Base-by-base conservation (phyloP, 257 asterid species). In the Gynochthodes officinalis region DNA sequence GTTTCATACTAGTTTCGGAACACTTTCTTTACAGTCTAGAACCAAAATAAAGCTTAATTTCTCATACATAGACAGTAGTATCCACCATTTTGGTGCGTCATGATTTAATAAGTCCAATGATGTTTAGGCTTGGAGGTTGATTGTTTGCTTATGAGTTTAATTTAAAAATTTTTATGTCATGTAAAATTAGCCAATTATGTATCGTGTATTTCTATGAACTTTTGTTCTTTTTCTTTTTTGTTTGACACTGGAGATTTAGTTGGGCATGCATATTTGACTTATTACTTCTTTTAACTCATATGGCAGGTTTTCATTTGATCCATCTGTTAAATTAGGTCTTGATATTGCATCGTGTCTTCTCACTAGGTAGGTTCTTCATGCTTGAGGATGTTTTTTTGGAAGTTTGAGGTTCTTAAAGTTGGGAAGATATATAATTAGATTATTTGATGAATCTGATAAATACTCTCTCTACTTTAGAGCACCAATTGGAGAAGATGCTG, bases 271-370 rank as follows among this genome's bases (percentile, higher is more conserved):
- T 59, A 61, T 69, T 52, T 77, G 80, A 74, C 46, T 28, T 52
- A 11, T n/a, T 58, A 77, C 55, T 66, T 48, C 32, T 72, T 61
- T 76, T 67, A 64, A 60, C 32, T 35, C 13, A 69, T n/a, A 73
- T 84, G 78, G 55, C 83, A 94, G 98, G 87, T 91, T 94, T 87
- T 87, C 96, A 27, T 91, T 91, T 85, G 97, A 94, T 76, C 95
- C 98, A 52, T 77, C 82, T 73, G 67, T 43, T 48, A 94, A 88
- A 88, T 84, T 89, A 42, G 98, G 98, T 65, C 97, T 94, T 79
- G 86, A 89, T 88, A 89, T 91, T 79, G 97, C 98, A 65, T 94
- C 98, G 66, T 94, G 96, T 86, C 53, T 94, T 66, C 74, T 93
- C 69, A 93, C 96, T 1, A 88, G 98, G 98, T 93, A 82, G 65